A percentile compares a stretch with the other conserved stretches of the same genome.
phyloP scores from a whole-genome alignment of 2,329 filamentous ascomycete species.

The Sclerotinia borealis region DNA sequence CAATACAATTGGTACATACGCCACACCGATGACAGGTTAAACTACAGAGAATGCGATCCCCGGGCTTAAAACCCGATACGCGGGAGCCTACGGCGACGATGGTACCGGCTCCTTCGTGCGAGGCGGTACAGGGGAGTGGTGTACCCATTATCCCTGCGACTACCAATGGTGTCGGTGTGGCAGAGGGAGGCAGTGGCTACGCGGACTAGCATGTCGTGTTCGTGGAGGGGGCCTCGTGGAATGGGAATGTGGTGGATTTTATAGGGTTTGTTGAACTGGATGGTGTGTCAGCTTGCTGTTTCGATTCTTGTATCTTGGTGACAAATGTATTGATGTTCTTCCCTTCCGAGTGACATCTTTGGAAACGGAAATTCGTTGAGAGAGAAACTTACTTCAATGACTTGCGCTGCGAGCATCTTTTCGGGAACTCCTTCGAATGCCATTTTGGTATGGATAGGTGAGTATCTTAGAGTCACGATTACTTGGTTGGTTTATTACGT shows the following conservation, averaged over 20 bases:
- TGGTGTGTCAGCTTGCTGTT: not conserved
- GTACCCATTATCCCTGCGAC: slow-evolving; percentile 42
- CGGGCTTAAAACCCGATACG: slow-evolving; percentile 29
- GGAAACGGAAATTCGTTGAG: not conserved
- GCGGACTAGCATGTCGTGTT: slow-evolving; percentile 52
- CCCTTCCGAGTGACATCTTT: not conserved
- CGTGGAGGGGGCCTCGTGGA: slow-evolving; percentile 37
- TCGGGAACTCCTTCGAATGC: slow-evolving; percentile 33
- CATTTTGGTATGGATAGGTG: not conserved
- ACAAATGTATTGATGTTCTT: not conserved
- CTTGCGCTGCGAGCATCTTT: slow-evolving; percentile 42
- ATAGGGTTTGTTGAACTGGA: slow-evolving; percentile 48
- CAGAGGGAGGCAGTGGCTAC: slow-evolving; percentile 51
- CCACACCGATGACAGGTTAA: slow-evolving; percentile 48
- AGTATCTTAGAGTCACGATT: not conserved
- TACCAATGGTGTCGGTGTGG: slow-evolving; percentile 58
- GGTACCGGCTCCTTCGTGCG: slow-evolving; percentile 31
- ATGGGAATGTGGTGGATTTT: slow-evolving; percentile 43
- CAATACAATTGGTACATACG: slow-evolving; percentile 45
- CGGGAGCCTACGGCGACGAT: slow-evolving; percentile 32
- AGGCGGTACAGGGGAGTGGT: slow-evolving; percentile 46
- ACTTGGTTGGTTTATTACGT: not conserved
- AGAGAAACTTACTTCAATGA: slow-evolving; percentile 36
- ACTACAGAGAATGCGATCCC: slow-evolving; percentile 47
- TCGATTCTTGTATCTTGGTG: not conserved